A percentile compares a stretch with the other conserved stretches of the same genome.
Evolutionary conservation across 495 filamentous ascomycete genomes (phyloP).

Genomic region (Sporormia fimetaria): DNA sequence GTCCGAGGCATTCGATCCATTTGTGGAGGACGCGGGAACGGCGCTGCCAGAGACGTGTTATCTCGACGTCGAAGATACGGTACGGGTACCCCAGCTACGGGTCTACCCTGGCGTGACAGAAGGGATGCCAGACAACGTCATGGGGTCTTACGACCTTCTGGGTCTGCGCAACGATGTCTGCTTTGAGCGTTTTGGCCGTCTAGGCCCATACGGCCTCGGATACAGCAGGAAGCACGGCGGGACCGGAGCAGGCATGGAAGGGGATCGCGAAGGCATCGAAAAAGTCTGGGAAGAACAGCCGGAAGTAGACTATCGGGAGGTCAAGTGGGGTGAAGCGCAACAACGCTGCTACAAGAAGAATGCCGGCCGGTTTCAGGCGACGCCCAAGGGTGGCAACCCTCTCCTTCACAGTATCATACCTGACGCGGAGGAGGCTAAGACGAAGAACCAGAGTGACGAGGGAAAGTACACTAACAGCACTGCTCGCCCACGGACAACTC

Average conservation of each 20-base stretch:
- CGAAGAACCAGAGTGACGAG: background rate
- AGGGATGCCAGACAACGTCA: slow-evolving; percentile 70
- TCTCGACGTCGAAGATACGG: slow-evolving; percentile 48
- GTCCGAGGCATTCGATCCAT: slow-evolving; percentile 55
- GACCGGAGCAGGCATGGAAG: slow-evolving; percentile 66
- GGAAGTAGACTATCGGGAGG: slow-evolving; percentile 58
- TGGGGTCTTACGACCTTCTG: slow-evolving; percentile 72
- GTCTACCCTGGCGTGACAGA: slow-evolving; percentile 61
- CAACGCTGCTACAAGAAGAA: slow-evolving; percentile 59
- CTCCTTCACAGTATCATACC: slow-evolving; percentile 39
- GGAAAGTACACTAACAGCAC: slow-evolving; percentile 17
- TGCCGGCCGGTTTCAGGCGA: slow-evolving; percentile 50
- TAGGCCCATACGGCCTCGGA: slow-evolving; percentile 82
- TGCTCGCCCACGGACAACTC: slow-evolving; percentile 12
- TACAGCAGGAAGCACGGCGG: slow-evolving; percentile 69
- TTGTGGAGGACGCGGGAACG: slow-evolving; percentile 56
- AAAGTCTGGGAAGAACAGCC: slow-evolving; percentile 53
- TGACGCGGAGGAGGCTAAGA: slow-evolving; percentile 26
- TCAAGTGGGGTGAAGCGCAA: slow-evolving; percentile 68
- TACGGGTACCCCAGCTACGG: slow-evolving; percentile 55
- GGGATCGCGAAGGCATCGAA: slow-evolving; percentile 63
- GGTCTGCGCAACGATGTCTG: slow-evolving; percentile 79
- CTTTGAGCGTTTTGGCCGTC: slow-evolving; percentile 82
- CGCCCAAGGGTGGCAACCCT: slow-evolving; percentile 36
- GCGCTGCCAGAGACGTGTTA: slow-evolving; percentile 64